Percentiles rank a stretch among this genome's conserved stretches.
These are phyloP conservation scores for Zea luxurians DNA, from an alignment of 176 grass and related monocot species.

Conservation along the genomic window DNA sequence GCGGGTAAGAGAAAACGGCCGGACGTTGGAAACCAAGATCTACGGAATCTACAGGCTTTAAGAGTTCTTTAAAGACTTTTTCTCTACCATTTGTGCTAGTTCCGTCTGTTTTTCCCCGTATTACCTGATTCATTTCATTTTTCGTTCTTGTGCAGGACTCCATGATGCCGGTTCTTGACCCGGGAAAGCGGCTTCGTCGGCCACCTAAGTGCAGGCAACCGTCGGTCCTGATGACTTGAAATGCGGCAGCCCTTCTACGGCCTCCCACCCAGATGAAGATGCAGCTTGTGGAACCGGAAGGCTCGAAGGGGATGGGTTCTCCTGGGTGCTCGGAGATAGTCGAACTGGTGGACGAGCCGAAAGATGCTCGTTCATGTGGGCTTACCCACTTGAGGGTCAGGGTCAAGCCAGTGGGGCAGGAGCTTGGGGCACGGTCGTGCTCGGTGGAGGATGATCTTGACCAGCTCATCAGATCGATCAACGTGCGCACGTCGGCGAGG, in stretches of 20 bases:
- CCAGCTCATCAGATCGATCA: slow-evolving; percentile 70
- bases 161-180: slow-evolving; percentile 42
- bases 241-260: slow-evolving; percentile 13
- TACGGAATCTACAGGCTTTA: neutral
- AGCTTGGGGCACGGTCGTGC: slow-evolving; percentile 41
- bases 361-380: slow-evolving; percentile 38
- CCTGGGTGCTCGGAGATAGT: slow-evolving; percentile 87
- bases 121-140: slow-evolving; percentile 22
- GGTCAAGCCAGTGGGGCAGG: slow-evolving; percentile 59
- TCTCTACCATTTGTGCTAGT: neutral
- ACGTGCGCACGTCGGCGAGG: slow-evolving; percentile 53
- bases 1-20: neutral
- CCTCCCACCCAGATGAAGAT: slow-evolving; percentile 37
- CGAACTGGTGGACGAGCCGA: slow-evolving; percentile 62
- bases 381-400: slow-evolving; percentile 64
- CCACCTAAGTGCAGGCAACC: slow-evolving; percentile 9
- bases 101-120: neutral
- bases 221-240: slow-evolving; percentile 29
- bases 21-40: slow-evolving; percentile 5
- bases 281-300: slow-evolving; percentile 16
- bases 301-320: slow-evolving; percentile 51
- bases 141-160: slow-evolving; percentile 18
- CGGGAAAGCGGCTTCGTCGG: slow-evolving; percentile 13
- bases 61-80: neutral
- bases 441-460: slow-evolving; percentile 73